Conservation (phyloP, 805 yeast genomes). For the Scheffersomyces lignosus region DNA sequence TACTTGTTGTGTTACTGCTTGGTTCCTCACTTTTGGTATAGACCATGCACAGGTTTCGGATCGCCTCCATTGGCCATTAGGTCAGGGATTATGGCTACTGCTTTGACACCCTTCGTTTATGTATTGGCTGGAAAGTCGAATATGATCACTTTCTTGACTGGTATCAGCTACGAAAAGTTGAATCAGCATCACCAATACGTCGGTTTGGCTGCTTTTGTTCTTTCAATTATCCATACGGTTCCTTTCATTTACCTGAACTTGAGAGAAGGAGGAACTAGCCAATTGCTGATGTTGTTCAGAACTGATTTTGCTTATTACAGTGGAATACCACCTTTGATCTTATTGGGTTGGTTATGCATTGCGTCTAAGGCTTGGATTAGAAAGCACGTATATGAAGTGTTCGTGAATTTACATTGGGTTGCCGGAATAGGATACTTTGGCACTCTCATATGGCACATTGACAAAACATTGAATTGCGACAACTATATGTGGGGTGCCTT, state of each 20-base stretch:
- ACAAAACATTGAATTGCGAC: constrained; percentile 31
- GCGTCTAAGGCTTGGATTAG: constrained; percentile 43
- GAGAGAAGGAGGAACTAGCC: constrained; percentile 48
- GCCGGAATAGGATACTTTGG: constrained; percentile 49
- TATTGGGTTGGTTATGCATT: constrained; percentile 44
- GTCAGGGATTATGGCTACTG: constrained; percentile 51
- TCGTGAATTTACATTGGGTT: constrained; percentile 55
- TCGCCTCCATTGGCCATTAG: constrained; percentile 59
- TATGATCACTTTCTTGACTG: constrained; percentile 48
- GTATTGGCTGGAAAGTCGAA: constrained; percentile 55
- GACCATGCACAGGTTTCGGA: constrained; percentile 56
- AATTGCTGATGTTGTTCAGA: constrained; percentile 14
- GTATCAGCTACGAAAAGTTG: constrained; percentile 55
- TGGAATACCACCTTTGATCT: constrained; percentile 52
- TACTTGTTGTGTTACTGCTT: constrained; percentile 38
- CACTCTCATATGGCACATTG: constrained; percentile 47
- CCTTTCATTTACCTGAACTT: constrained; percentile 48
- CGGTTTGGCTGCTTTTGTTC: constrained; percentile 41
- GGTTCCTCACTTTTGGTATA: constrained; percentile 51
- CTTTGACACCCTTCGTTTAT: constrained; percentile 51
- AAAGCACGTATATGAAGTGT: constrained; percentile 44
- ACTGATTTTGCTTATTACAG: constrained; percentile 25
- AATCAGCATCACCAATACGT: constrained; percentile 52
- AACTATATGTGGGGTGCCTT: constrained; percentile 51
- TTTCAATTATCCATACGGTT: constrained; percentile 49